Evolutionary conservation across 2,329 filamentous ascomycete species (phyloP).

Genomic region (Chlorencoelia australis): DNA sequence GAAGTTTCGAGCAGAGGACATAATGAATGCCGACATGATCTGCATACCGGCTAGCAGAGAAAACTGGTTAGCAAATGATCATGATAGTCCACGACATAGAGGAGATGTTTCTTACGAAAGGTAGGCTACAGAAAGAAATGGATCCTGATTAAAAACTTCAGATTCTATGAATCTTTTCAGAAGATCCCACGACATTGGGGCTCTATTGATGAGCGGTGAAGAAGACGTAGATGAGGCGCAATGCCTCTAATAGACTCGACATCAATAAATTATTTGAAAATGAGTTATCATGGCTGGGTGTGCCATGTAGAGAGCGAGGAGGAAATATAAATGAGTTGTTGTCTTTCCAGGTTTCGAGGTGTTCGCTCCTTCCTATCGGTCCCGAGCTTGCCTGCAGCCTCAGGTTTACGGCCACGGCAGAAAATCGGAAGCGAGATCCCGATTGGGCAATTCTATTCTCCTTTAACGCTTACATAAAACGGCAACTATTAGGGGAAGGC

Average conservation of each 20-base stretch:
- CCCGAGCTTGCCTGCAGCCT: too few species aligned
- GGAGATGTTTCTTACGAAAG: constrained; percentile 51
- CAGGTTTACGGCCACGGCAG: too few species aligned
- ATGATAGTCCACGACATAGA: constrained; percentile 2
- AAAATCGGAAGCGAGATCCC: too few species aligned
- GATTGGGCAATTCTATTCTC: too few species aligned
- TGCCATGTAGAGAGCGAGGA: constrained; percentile 13
- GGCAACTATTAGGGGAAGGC: too few species aligned
- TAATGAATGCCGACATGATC: constrained; percentile 87
- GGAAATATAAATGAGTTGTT: not conserved
- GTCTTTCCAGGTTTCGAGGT: too few species aligned
- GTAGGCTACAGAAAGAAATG: constrained; percentile 80
- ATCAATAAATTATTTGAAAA: constrained; percentile 19
- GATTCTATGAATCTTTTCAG: constrained; percentile 86
- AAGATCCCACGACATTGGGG: constrained; percentile 68
- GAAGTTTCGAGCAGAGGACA: constrained; percentile 79
- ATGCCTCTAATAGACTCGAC: constrained; percentile 27
- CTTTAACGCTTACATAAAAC: too few species aligned
- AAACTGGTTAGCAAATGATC: constrained; percentile 3
- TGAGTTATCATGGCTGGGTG: constrained; percentile 15
- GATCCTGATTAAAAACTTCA: constrained; percentile 87
- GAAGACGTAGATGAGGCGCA: constrained; percentile 20
- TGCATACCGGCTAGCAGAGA: constrained; percentile 59
- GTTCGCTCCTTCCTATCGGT: too few species aligned
- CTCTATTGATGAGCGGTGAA: constrained; percentile 10